phyloP scores from a whole-genome alignment of 192 early-diverging fungal species.

The Chytriomyces sp. region DNA sequence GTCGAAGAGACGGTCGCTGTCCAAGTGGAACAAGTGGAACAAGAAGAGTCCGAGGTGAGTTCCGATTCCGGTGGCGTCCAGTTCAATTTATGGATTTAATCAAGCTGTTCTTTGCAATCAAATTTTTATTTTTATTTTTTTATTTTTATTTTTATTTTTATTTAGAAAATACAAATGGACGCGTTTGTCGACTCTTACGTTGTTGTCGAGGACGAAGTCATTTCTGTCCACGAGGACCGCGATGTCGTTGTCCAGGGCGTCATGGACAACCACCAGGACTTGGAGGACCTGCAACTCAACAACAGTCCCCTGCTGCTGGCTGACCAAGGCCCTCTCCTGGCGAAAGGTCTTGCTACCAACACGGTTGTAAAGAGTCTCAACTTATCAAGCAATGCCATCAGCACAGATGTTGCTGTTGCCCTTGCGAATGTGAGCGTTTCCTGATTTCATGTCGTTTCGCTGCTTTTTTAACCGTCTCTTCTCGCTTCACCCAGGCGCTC shows the following conservation, averaged over 20 bases:
- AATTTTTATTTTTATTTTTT: too few relatives aligned
- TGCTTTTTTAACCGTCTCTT: neutral
- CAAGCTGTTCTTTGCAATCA: neutral
- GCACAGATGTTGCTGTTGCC: conserved; percentile 45
- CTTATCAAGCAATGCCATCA: conserved; percentile 33
- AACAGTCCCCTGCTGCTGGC: conserved; percentile 49
- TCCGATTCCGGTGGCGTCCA: neutral
- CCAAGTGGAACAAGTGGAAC: too few relatives aligned
- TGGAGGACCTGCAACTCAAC: conserved; percentile 44
- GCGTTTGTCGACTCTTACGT: neutral
- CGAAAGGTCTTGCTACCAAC: conserved; percentile 44
- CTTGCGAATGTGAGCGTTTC: conserved; percentile 9
- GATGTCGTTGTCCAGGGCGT: conserved; percentile 14
- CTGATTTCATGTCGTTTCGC: neutral
- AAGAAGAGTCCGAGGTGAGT: neutral
- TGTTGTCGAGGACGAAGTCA: conserved; percentile 1
- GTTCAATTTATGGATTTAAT: neutral
- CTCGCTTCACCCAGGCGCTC: conserved; percentile 38
- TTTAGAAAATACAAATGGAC: neutral
- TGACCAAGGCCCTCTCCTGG: conserved; percentile 42
- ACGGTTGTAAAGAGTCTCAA: conserved; percentile 47
- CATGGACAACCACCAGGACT: conserved; percentile 13
- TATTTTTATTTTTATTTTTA: neutral
- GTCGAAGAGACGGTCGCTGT: neutral
- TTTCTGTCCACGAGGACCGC: neutral